Percentiles rank a stretch among this genome's conserved stretches.
These are phyloP conservation scores for Allium cepa DNA, from an alignment of 106 monocot genomes.

Conservation along the genomic window DNA sequence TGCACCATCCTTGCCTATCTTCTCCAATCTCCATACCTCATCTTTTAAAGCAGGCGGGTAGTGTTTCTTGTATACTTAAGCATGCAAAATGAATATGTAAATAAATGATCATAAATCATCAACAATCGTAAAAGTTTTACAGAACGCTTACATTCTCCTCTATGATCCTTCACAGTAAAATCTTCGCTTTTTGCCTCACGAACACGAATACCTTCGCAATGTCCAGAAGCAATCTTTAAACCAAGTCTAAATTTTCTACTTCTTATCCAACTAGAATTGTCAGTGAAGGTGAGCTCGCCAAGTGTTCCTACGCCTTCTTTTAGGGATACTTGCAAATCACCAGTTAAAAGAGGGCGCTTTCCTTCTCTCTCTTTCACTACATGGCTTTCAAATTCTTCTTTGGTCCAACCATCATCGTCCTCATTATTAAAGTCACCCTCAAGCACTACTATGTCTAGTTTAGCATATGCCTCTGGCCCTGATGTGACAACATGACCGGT, in stretches of 20 bases:
- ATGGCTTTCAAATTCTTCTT: slow-evolving; percentile 60
- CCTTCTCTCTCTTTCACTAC: slow-evolving; percentile 72
- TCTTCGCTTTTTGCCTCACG: slow-evolving; percentile 83
- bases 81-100: slow-evolving; percentile 5
- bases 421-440: slow-evolving; percentile 82
- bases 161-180: slow-evolving; percentile 73
- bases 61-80: slow-evolving; percentile 96
- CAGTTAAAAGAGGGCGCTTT: slow-evolving; percentile 67
- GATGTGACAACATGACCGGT: slow-evolving; percentile 49
- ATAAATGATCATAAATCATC: not conserved
- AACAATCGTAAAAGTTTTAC: not conserved
- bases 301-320: slow-evolving; percentile 77
- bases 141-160: slow-evolving; percentile 64
- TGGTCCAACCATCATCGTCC: slow-evolving; percentile 62
- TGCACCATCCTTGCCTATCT: slow-evolving; percentile 95
- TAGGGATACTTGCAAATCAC: slow-evolving; percentile 47
- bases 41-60: slow-evolving; percentile 90
- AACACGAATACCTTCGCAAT: slow-evolving; percentile 47
- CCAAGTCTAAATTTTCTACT: slow-evolving; percentile 74
- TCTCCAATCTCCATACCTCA: slow-evolving; percentile 98
- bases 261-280: slow-evolving; percentile 77
- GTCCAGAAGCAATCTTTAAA: slow-evolving; percentile 47
- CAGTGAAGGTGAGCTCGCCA: slow-evolving; percentile 67
- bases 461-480: slow-evolving; percentile 61
- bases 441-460: slow-evolving; percentile 60